phyloP scores from a whole-genome alignment of 768 basidiomycete genomes.

The Lactarius sanguifluus region DNA sequence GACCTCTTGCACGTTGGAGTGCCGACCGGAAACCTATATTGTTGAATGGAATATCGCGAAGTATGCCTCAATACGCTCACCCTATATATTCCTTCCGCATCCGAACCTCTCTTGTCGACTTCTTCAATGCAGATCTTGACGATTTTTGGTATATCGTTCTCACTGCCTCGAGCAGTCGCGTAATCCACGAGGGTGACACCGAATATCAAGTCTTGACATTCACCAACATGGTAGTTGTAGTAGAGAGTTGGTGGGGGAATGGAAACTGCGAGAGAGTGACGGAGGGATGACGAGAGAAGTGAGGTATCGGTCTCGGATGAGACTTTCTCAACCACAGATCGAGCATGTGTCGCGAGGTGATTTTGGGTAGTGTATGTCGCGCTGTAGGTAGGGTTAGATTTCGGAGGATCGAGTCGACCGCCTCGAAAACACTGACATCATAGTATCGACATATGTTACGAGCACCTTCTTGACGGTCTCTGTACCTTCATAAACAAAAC shows the following conservation, averaged over 20 bases:
- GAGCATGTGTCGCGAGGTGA: slow-evolving; percentile 66
- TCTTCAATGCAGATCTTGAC: slow-evolving; percentile 78
- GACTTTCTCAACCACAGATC: slow-evolving; percentile 61
- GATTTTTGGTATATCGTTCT: slow-evolving; percentile 78
- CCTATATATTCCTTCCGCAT: slow-evolving; percentile 79
- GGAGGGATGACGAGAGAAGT: slow-evolving; percentile 54
- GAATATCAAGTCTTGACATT: slow-evolving; percentile 86
- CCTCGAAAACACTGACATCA: slow-evolving; percentile 51
- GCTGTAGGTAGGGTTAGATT: slow-evolving; percentile 40
- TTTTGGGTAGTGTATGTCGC: slow-evolving; percentile 77
- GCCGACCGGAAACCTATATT: slow-evolving; percentile 74
- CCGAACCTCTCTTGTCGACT: slow-evolving; percentile 75
- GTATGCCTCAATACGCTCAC: slow-evolving; percentile 40
- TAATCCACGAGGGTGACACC: slow-evolving; percentile 88
- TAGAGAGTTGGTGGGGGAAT: slow-evolving; percentile 75
- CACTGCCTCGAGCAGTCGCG: slow-evolving; percentile 72
- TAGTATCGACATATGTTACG: slow-evolving; percentile 74
- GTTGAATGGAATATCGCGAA: slow-evolving; percentile 14
- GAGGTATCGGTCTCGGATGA: slow-evolving; percentile 69
- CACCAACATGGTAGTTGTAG: slow-evolving; percentile 76
- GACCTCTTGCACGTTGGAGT: slow-evolving; percentile 82
- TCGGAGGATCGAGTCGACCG: not conserved
- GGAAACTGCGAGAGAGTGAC: slow-evolving; percentile 59
- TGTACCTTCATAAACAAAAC: slow-evolving; percentile 73
- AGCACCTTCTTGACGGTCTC: slow-evolving; percentile 61